Evolutionary conservation across 768 basidiomycete species (phyloP).

Genomic region (Leccinellum luteum): DNA sequence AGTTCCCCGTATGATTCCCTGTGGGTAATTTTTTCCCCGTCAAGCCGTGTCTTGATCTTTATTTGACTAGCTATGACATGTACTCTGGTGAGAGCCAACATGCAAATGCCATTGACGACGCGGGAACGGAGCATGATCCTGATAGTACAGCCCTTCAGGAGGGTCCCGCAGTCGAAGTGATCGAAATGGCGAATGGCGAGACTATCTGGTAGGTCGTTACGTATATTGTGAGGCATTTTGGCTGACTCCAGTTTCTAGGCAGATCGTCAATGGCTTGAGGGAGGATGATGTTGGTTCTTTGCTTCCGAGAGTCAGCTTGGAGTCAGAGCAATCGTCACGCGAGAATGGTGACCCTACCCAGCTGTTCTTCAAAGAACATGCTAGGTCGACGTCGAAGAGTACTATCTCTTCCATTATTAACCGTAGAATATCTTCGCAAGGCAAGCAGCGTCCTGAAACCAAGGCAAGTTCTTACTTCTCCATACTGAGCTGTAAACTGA

Average conservation of each 20-base stretch:
- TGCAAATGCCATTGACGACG: conserved; percentile 36
- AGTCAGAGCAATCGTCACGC: conserved; percentile 64
- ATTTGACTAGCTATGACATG: conserved; percentile 67
- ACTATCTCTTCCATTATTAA: conserved; percentile 58
- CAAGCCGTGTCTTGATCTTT: conserved; percentile 16
- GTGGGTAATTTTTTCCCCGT: conserved; percentile 44
- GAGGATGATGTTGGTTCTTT: conserved; percentile 71
- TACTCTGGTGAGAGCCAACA: conserved; percentile 60
- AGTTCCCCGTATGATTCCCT: conserved; percentile 74
- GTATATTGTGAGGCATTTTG: background rate
- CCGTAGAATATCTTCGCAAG: conserved; percentile 54
- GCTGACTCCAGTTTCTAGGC: conserved; percentile 38
- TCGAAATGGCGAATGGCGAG: conserved; percentile 85
- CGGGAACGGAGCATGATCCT: conserved; percentile 20
- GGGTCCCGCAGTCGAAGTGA: conserved; percentile 70
- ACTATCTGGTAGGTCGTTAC: conserved; percentile 67
- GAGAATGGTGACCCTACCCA: conserved; percentile 55
- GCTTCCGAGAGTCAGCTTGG: conserved; percentile 69
- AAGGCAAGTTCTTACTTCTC: conserved; percentile 51
- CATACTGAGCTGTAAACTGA: conserved; percentile 7
- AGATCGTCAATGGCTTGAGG: conserved; percentile 80
- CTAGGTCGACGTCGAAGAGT: conserved; percentile 61
- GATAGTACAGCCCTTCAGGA: conserved; percentile 33
- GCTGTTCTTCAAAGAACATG: conserved; percentile 76
- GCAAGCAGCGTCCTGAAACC: conserved; percentile 72